Conservation (phyloP, 768 basidiomycete species). For the Mycena rebaudengoi region DNA sequence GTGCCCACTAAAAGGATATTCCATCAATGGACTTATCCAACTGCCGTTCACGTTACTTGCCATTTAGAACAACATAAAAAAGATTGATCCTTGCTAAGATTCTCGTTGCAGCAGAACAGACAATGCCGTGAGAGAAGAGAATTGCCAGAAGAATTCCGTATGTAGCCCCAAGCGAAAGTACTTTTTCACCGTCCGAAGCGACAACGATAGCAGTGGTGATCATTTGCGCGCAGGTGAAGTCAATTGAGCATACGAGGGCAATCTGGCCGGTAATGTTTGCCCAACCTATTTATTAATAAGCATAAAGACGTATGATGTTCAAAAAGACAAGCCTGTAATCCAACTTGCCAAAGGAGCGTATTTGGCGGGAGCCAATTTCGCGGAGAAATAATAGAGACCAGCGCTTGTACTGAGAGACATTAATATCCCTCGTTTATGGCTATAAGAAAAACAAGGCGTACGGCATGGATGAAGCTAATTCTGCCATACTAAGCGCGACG, state of each 20-base stretch:
- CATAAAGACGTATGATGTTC: background rate
- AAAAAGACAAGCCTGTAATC: slow-evolving; percentile 53
- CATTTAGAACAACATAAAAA: slow-evolving; percentile 72
- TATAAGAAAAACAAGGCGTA: slow-evolving; percentile 42
- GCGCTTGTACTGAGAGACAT: slow-evolving; percentile 68
- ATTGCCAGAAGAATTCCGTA: slow-evolving; percentile 74
- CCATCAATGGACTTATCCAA: slow-evolving; percentile 15
- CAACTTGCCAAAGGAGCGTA: slow-evolving; percentile 71
- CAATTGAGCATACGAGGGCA: slow-evolving; percentile 67
- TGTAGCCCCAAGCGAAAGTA: slow-evolving; percentile 66
- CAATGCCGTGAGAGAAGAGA: slow-evolving; percentile 70
- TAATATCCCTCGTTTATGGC: background rate
- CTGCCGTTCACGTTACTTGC: slow-evolving; percentile 51
- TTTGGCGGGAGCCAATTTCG: slow-evolving; percentile 71
- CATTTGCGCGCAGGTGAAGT: slow-evolving; percentile 83
- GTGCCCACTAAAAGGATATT: slow-evolving; percentile 60
- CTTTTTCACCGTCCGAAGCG: slow-evolving; percentile 58
- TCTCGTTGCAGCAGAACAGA: slow-evolving; percentile 75
- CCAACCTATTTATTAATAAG: slow-evolving; percentile 54
- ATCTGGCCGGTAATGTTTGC: slow-evolving; percentile 79
- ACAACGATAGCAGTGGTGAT: slow-evolving; percentile 77
- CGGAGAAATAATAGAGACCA: slow-evolving; percentile 81
- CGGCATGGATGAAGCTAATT: slow-evolving; percentile 81
- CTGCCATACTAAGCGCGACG: slow-evolving; percentile 77
- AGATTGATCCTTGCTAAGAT: slow-evolving; percentile 74